phyloP scores from a whole-genome alignment of 2,329 filamentous ascomycete genomes.

The Exophiala xenobiotica region DNA sequence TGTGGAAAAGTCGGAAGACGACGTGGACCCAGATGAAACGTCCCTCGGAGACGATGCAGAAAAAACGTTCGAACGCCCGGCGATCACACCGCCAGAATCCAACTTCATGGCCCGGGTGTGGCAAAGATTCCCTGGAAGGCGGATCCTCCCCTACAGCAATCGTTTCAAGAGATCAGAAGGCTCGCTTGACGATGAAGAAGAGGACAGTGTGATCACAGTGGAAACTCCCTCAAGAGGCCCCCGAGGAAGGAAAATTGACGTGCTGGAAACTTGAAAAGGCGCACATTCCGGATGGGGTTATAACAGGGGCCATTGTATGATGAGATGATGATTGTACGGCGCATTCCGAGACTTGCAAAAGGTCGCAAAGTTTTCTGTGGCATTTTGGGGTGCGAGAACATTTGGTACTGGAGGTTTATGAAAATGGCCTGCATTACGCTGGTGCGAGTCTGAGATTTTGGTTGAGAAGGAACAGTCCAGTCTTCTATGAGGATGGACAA shows the following conservation, averaged over 20 bases:
- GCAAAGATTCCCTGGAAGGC: slow-evolving; percentile 11
- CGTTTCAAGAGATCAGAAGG: neutral
- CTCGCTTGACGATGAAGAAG: slow-evolving; percentile 1
- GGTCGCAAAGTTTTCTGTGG: no score
- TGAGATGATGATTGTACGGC: neutral
- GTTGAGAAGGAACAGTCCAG: no score
- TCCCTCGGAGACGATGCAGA: neutral
- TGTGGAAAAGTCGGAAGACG: neutral
- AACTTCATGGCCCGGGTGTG: slow-evolving; percentile 12
- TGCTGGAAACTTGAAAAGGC: neutral
- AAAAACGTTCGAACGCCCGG: neutral
- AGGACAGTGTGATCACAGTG: slow-evolving; percentile 14
- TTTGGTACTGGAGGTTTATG: no score
- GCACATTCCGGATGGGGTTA: neutral
- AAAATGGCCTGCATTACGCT: no score
- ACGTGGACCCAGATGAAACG: neutral
- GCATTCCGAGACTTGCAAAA: neutral
- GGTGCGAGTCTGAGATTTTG: no score
- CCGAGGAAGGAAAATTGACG: slow-evolving; percentile 19
- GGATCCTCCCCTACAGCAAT: neutral
- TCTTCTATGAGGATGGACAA: no score
- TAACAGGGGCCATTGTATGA: neutral
- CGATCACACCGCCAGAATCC: neutral
- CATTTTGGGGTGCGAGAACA: no score
- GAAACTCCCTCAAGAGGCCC: slow-evolving; percentile 21